Evolutionary conservation across 2,329 filamentous ascomycete genomes (phyloP).

Genomic region (Ustulina deusta): DNA sequence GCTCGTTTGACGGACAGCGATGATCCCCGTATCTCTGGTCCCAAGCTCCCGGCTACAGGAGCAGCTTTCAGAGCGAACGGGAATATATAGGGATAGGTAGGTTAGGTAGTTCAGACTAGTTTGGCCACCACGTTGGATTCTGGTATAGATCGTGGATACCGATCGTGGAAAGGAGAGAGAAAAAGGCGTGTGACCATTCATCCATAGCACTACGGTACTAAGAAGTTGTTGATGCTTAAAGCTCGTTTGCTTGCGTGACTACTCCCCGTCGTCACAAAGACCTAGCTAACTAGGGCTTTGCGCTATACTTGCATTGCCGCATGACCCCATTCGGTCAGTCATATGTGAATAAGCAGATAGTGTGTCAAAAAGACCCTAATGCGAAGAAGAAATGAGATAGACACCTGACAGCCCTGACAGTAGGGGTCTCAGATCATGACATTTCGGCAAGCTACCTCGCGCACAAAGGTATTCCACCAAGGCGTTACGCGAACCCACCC

Average conservation of each 20-base stretch:
- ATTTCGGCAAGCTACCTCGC: constrained; percentile 45
- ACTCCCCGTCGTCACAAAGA: not conserved
- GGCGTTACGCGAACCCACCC: not conserved
- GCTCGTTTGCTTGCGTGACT: constrained; percentile 16
- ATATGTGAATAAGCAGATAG: constrained; percentile 27
- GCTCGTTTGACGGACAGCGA: constrained; percentile 37
- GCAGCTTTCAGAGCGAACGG: constrained; percentile 15
- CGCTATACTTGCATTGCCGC: constrained; percentile 21
- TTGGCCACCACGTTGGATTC: constrained; percentile 8
- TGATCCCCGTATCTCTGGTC: constrained; percentile 34
- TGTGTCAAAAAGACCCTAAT: constrained; percentile 13
- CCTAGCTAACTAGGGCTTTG: not conserved
- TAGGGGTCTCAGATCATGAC: constrained; percentile 43
- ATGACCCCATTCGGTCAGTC: constrained; percentile 28
- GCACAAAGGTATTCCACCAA: constrained; percentile 4
- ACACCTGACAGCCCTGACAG: constrained; percentile 23
- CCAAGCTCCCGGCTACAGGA: constrained; percentile 23
- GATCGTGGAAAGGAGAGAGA: not conserved
- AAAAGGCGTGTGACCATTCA: constrained; percentile 3
- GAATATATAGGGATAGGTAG: no score
- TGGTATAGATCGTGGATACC: not conserved
- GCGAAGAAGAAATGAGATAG: constrained; percentile 26
- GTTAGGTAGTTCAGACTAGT: constrained; percentile 6
- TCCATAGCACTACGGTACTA: not conserved
- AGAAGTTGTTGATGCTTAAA: not conserved